Conservation (phyloP, 2,329 filamentous ascomycete species). For the Fusarium sp. region DNA sequence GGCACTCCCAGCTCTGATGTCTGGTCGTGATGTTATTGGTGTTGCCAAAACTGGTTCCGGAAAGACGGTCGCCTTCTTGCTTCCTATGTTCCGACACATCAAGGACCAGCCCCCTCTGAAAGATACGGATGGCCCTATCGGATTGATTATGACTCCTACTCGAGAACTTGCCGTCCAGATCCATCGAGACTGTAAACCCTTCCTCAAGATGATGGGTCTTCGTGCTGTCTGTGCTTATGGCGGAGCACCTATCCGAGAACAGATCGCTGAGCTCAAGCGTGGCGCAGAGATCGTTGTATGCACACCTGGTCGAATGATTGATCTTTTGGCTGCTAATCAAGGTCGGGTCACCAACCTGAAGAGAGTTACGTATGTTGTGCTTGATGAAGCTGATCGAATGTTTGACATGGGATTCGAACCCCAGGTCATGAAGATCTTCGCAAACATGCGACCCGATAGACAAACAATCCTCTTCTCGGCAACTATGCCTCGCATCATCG, state of each 20-base stretch:
- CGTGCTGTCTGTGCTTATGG: constrained; percentile 94
- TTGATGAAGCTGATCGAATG: constrained; percentile 98
- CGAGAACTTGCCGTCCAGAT: constrained; percentile 95
- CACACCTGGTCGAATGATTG: constrained; percentile 95
- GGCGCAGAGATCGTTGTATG: constrained; percentile 96
- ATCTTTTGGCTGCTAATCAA: constrained; percentile 91
- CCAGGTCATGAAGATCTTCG: constrained; percentile 96
- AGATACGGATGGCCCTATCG: constrained; percentile 87
- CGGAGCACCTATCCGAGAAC: constrained; percentile 94
- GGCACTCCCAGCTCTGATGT: constrained; percentile 95
- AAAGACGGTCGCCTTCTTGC: constrained; percentile 94
- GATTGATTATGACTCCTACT: constrained; percentile 92
- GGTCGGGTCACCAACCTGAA: constrained; percentile 93
- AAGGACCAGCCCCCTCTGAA: constrained; percentile 89
- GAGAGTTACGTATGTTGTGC: constrained; percentile 91
- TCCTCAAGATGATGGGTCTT: constrained; percentile 86
- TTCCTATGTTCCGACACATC: constrained; percentile 98
- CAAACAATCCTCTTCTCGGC: constrained; percentile 97
- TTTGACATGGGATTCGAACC: constrained; percentile 99
- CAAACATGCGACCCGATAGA: constrained; percentile 89
- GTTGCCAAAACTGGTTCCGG: constrained; percentile 98
- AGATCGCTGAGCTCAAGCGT: constrained; percentile 95
- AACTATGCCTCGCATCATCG: constrained; percentile 94
- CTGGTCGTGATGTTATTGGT: constrained; percentile 92
- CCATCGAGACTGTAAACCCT: constrained; percentile 93